Percentiles rank a stretch among this genome's conserved stretches.
These are phyloP conservation scores for Hanseniaspora meyeri DNA, from an alignment of 805 yeast genomes.

Conservation along the genomic window DNA sequence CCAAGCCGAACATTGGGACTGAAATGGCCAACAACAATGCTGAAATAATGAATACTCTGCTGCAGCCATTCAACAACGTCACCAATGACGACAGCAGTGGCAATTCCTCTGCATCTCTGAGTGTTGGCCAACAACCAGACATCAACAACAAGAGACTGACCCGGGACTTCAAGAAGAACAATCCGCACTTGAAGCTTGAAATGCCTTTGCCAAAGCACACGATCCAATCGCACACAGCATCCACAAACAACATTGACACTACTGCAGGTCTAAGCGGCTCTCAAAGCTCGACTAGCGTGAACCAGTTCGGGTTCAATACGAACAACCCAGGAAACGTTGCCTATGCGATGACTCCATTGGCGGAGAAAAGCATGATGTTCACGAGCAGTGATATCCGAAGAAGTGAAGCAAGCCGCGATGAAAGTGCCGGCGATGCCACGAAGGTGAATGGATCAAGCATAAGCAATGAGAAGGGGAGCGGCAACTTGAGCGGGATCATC, in stretches of 20 bases:
- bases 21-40: constrained; percentile 1
- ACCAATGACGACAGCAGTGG: background rate
- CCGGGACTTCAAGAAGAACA: constrained; percentile 32
- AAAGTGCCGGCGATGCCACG: background rate
- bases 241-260: constrained; percentile 20
- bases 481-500: constrained; percentile 2
- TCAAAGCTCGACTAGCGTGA: constrained; percentile 30
- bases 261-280: background rate
- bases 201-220: constrained; percentile 59
- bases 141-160: constrained; percentile 19
- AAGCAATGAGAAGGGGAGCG: background rate
- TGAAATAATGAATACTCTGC: constrained; percentile 17
- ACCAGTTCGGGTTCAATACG: constrained; percentile 57
- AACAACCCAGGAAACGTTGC: constrained; percentile 39
- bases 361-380: constrained; percentile 37
- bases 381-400: background rate
- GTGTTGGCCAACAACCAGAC: background rate
- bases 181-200: constrained; percentile 51
- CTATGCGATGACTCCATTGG: constrained; percentile 68
- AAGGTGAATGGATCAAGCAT: background rate
- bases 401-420: background rate
- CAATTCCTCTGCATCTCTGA: background rate
- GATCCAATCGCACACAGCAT: constrained; percentile 19
- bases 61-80: constrained; percentile 9
- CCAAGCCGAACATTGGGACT: background rate